Evolutionary conservation across 192 early-diverging fungal species (phyloP).

Genomic region (Backusella mclennaniae): DNA sequence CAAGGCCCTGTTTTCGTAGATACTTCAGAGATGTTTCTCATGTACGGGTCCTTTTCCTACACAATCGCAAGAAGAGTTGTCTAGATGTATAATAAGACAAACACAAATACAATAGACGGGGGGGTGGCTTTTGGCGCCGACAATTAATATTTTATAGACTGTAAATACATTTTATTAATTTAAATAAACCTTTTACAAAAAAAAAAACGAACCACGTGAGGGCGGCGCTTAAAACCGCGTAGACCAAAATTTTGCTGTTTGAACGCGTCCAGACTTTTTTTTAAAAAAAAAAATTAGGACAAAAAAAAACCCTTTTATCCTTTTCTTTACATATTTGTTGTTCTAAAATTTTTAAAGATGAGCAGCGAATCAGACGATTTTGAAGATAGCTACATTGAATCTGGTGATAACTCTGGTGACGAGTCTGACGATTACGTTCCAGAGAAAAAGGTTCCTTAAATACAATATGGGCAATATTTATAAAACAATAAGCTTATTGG

Average conservation of each 20-base stretch:
- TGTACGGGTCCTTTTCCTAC: not conserved
- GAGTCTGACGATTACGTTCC: not conserved
- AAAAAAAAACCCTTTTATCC: not conserved
- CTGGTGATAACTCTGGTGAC: not conserved
- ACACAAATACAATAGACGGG: not conserved
- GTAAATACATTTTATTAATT: not conserved
- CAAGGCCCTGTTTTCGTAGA: not conserved
- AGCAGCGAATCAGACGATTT: not conserved
- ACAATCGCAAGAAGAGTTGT: not conserved
- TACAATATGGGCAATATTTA: not conserved
- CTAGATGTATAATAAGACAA: not conserved
- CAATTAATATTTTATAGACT: not conserved
- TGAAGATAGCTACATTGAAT: not conserved
- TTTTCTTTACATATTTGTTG: not conserved
- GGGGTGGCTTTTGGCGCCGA: not conserved
- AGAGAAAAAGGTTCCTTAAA: not conserved
- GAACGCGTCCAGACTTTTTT: not conserved
- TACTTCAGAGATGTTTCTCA: conserved; percentile 1
- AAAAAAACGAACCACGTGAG: not conserved
- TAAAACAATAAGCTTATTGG: not conserved
- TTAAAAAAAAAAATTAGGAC: not conserved
- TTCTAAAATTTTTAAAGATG: not conserved
- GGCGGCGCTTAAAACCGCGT: not conserved
- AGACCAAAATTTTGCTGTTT: not conserved
- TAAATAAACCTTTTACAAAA: not conserved